Evolutionary conservation across 495 filamentous ascomycete genomes (phyloP).

Genomic region (Talaromyces thailandensis): DNA sequence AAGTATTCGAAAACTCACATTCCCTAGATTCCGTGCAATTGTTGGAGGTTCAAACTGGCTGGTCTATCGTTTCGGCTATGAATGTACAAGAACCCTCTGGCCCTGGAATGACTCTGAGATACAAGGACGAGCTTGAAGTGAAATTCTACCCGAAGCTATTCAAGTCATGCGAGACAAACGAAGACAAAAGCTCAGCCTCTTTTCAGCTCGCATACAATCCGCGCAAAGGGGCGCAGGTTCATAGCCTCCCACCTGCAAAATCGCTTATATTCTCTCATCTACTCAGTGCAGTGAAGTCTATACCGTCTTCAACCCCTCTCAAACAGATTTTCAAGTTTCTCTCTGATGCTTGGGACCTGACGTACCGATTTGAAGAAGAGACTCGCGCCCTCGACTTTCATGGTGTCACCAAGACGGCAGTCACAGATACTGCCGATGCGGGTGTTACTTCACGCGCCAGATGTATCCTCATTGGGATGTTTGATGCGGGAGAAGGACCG

Average conservation of each 20-base stretch:
- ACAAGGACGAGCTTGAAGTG: slow-evolving; percentile 66
- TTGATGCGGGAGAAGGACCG: slow-evolving; percentile 11
- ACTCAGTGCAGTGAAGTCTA: slow-evolving; percentile 21
- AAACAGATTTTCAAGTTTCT: slow-evolving; percentile 31
- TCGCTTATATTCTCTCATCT: slow-evolving; percentile 31
- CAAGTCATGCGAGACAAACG: slow-evolving; percentile 10
- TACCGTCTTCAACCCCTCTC: slow-evolving; percentile 23
- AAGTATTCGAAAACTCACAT: neutral
- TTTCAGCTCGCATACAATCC: slow-evolving; percentile 21
- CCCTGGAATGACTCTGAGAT: slow-evolving; percentile 65
- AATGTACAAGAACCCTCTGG: slow-evolving; percentile 24
- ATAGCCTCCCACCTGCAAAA: slow-evolving; percentile 21
- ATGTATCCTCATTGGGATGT: slow-evolving; percentile 27
- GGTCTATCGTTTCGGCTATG: slow-evolving; percentile 62
- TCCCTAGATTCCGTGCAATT: slow-evolving; percentile 51
- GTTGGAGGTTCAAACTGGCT: slow-evolving; percentile 65
- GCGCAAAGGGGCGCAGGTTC: slow-evolving; percentile 9
- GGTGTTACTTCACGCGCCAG: slow-evolving; percentile 28
- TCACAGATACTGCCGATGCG: slow-evolving; percentile 17
- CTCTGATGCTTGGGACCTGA: slow-evolving; percentile 32
- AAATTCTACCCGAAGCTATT: slow-evolving; percentile 62
- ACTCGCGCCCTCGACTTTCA: slow-evolving; percentile 38
- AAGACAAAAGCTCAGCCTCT: slow-evolving; percentile 14
- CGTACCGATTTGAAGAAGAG: slow-evolving; percentile 32
- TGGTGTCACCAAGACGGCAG: slow-evolving; percentile 33